Evolutionary conservation across 257 asterid species (phyloP).

Genomic region (Marsdenia floribunda): DNA sequence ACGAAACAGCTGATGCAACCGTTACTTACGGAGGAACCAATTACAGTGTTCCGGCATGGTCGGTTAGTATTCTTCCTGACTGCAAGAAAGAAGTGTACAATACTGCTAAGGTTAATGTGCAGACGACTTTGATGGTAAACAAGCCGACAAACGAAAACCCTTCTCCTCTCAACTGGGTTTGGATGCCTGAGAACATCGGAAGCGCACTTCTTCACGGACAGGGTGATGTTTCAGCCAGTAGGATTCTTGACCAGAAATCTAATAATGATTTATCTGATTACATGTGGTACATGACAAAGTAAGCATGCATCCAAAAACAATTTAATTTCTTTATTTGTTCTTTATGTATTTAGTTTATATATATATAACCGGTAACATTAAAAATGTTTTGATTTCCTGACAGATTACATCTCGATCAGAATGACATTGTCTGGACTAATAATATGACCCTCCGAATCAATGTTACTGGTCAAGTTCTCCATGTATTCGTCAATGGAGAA

Average conservation of each 20-base stretch:
- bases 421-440: slow-evolving; percentile 40
- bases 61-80: slow-evolving; percentile 72
- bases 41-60: slow-evolving; percentile 70
- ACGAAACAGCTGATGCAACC: slow-evolving; percentile 38
- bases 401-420: slow-evolving; percentile 38
- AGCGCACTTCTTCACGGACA: slow-evolving; percentile 31
- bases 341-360: too few relatives aligned
- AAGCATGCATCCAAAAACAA: neutral
- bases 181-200: slow-evolving; percentile 39
- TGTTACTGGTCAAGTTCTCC: slow-evolving; percentile 50
- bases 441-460: slow-evolving; percentile 47
- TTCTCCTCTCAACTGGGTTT: slow-evolving; percentile 42
- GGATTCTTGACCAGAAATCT: slow-evolving; percentile 46
- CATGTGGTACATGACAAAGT: slow-evolving; percentile 91
- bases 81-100: slow-evolving; percentile 60
- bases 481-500: slow-evolving; percentile 58
- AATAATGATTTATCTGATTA: slow-evolving; percentile 52
- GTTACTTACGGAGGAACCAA: slow-evolving; percentile 32
- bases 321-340: neutral
- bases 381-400: neutral
- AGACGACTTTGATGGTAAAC: slow-evolving; percentile 46
- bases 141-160: slow-evolving; percentile 31
- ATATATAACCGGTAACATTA: too few relatives aligned
- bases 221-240: slow-evolving; percentile 25
- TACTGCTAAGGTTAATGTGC: slow-evolving; percentile 76